Evolutionary conservation across 805 yeast genomes (phyloP).

Genomic region (Teunomyces stri): DNA sequence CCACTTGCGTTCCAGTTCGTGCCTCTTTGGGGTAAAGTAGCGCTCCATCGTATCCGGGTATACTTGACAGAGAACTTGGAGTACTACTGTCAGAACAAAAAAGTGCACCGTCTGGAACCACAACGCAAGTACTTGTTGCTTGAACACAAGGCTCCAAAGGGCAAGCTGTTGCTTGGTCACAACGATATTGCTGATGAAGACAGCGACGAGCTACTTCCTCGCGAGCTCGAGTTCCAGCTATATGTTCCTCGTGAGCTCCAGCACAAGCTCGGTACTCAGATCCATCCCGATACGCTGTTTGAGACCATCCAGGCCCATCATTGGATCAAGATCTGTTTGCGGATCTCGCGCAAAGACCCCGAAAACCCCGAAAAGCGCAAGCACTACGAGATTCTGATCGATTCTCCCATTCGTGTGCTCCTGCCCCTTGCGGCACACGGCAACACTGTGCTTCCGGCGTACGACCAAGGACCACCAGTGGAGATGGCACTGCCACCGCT

Average conservation of each 20-base stretch:
- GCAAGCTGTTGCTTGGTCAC: conserved; percentile 47
- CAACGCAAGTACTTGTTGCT: conserved; percentile 72
- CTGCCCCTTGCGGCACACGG: conserved; percentile 78
- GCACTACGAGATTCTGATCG: conserved; percentile 92
- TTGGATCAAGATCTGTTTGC: conserved; percentile 87
- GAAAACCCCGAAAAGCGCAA: conserved; percentile 60
- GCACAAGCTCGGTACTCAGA: conserved; percentile 42
- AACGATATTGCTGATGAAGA: conserved; percentile 26
- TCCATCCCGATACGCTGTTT: conserved; percentile 85
- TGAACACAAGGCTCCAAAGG: conserved; percentile 70
- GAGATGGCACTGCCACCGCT: conserved; percentile 41
- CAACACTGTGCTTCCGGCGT: conserved; percentile 74
- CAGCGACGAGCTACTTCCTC: conserved; percentile 59
- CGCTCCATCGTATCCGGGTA: conserved; percentile 80
- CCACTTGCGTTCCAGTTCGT: conserved; percentile 83
- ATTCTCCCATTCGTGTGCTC: conserved; percentile 85
- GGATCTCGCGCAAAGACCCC: conserved; percentile 69
- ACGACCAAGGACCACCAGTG: conserved; percentile 30
- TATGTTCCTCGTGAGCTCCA: conserved; percentile 71
- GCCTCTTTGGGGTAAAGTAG: conserved; percentile 79
- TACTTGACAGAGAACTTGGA: conserved; percentile 87
- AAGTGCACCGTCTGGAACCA: conserved; percentile 92
- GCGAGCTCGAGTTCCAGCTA: conserved; percentile 84
- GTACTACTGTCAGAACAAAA: conserved; percentile 80
- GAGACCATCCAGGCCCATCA: conserved; percentile 84